These are phyloP conservation scores for Ophiostoma piceae DNA, from an alignment of 2,329 filamentous ascomycete genomes.

Conservation along the genomic window DNA sequence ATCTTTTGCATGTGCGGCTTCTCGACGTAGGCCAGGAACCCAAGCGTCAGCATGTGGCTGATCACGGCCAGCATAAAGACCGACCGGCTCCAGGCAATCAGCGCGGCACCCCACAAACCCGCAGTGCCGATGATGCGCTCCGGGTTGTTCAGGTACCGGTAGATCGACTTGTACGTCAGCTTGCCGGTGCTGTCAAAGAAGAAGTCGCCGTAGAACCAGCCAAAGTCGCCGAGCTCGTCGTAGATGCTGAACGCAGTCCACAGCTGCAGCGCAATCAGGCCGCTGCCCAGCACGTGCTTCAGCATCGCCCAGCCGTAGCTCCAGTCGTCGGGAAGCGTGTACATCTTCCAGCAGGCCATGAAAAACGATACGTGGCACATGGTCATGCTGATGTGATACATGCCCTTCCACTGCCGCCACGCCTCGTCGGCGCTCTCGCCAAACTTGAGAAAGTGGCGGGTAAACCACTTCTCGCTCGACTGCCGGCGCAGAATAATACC, in stretches of 20 bases:
- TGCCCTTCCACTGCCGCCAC: slow-evolving; percentile 95
- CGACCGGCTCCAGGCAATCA: slow-evolving; percentile 84
- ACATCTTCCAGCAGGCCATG: slow-evolving; percentile 95
- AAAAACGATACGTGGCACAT: slow-evolving; percentile 87
- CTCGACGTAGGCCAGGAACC: slow-evolving; percentile 89
- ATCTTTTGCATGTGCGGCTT: slow-evolving; percentile 98
- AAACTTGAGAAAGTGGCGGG: slow-evolving; percentile 93
- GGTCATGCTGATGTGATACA: slow-evolving; percentile 87
- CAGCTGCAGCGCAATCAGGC: slow-evolving; percentile 77
- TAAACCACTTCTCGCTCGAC: slow-evolving; percentile 90
- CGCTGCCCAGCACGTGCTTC: slow-evolving; percentile 76
- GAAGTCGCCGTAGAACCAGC: slow-evolving; percentile 99
- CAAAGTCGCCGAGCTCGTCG: slow-evolving; percentile 92
- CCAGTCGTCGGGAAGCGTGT: slow-evolving; percentile 81
- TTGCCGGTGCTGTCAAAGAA: slow-evolving; percentile 89
- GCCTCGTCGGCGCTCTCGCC: slow-evolving; percentile 86
- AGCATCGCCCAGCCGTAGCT: slow-evolving; percentile 77
- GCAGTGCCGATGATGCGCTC: slow-evolving; percentile 90
- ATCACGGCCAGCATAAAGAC: slow-evolving; percentile 83
- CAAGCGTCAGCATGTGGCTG: slow-evolving; percentile 78
- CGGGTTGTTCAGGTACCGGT: slow-evolving; percentile 96
- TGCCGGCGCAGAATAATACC: slow-evolving; percentile 80
- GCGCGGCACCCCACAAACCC: slow-evolving; percentile 88
- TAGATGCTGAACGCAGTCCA: slow-evolving; percentile 95
- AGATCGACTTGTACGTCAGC: slow-evolving; percentile 93